Base-by-base conservation (phyloP, 768 basidiomycete species). In the Lactarius indigo region DNA sequence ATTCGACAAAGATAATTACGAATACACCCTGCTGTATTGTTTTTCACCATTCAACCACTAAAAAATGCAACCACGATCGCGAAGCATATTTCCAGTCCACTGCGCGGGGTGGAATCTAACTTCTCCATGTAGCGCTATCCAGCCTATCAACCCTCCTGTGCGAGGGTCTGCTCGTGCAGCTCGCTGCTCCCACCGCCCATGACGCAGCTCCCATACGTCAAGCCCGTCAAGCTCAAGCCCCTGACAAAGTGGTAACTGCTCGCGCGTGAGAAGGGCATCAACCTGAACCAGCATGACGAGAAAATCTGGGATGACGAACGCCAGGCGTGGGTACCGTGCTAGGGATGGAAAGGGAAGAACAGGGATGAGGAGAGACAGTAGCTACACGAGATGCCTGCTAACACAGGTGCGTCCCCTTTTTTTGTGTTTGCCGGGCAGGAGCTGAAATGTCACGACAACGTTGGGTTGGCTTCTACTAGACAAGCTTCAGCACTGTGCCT, bases 321-420 rank as follows among this genome's bases (percentile, higher is more conserved):
- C n/a, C n/a, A n/a, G n/a, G n/a, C n/a, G n/a, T n/a, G 92, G 90
- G 90, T 96, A 5, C 83, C 88, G 66, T 81, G 92, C 55, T 98
- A 96, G 96, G 96, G 97, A 0, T 84, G 84, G 73, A 84, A 86
- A 63, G 91, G 94, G 9, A 94, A 93, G 81, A 98, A 97, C 75
- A 96, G 86, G 80, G 84, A 93, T 69, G 76, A 78, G 26, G 94
- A 97, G 79, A 84, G 84, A 7, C 90, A 94, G 75, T 98, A 96
- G 96, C 82, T 96, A 64, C 87, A 90, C 60, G 95, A 96, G 76
- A 91, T 99, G 57, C 92, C 92, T 73, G 80, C 82, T 54, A 87
- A 94, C 74, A 92, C 92, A 72, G 89, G 95, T 95, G 69, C 66
- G 88, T 62, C 9, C 30, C 31, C 20, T 7, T 33, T 7, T 33